Evolutionary conservation across 2,329 filamentous ascomycete genomes (phyloP), one percentile per base, ranked within the genome.

Genomic region (Trichoderma polysporum): DNA sequence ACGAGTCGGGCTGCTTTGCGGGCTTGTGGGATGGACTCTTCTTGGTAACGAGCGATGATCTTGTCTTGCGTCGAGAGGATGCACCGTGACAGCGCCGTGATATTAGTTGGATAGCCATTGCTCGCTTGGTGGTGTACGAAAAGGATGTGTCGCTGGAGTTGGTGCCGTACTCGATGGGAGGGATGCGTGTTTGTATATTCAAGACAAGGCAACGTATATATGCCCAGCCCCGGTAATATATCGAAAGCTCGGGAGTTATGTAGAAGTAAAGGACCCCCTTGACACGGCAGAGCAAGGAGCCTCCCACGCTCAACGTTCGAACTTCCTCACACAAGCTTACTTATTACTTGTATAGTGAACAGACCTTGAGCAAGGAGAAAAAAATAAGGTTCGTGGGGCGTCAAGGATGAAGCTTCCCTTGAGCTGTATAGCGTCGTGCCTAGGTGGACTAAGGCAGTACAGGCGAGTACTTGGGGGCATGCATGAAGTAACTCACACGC

Each of bases 351-450:
- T 25, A 35, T 35, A 50, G n/a, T 29, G n/a, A 37, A 49, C 22
- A 17, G 12, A 31, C 25, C 17, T n/a, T 45, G 35, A 19, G 29
- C 33, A 35, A 62, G 37, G 50, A 31, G 25, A n/a, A 22, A 41
- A 53, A 54, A 54, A 27, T 63, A 63, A 47, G 50, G 60, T 63
- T 63, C 37, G 50, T 45, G 60, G 53, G 60, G 60, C 60, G 60
- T 63, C 60, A 31, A 63, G 27, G 60, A 63, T 45, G 60, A 56
- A 27, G 50, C 60, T 47, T 29, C 37, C 39, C 50, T 56, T 35
- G 27, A 61, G 58, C 58, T 63, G 49, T 54, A 10, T 52, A 61
- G 58, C 58, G 58, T 39, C 45, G 45, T 61, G 29, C 33, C 58
- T 61, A 31, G 50, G 33, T 22, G 50, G 25, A 19, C 27, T 47